phyloP scores from a whole-genome alignment of 768 basidiomycete genomes.

The Rickenella mellea region DNA sequence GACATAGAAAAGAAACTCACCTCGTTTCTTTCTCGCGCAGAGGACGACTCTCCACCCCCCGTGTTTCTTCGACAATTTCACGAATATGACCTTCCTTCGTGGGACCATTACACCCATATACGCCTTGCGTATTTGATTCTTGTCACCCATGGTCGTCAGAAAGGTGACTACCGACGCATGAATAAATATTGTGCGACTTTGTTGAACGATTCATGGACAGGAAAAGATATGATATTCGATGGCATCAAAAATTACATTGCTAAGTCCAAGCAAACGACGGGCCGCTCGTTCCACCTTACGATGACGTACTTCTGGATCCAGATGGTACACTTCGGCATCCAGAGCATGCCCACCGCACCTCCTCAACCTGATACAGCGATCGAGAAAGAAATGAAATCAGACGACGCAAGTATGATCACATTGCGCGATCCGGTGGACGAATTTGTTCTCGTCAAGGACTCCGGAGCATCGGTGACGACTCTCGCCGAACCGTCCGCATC shows the following conservation, averaged over 20 bases:
- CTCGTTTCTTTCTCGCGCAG: conserved; percentile 12
- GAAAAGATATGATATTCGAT: conserved; percentile 34
- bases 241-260: conserved; percentile 31
- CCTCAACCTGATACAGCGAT: not conserved
- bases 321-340: conserved; percentile 36
- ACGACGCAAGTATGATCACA: too few relatives aligned
- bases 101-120: conserved; percentile 42
- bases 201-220: conserved; percentile 13
- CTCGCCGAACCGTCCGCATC: too few relatives aligned
- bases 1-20: too few relatives aligned
- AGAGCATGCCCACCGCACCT: not conserved
- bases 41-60: conserved; percentile 18
- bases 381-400: too few relatives aligned
- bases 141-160: conserved; percentile 29
- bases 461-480: too few relatives aligned
- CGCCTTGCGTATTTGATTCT: conserved; percentile 33
- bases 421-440: too few relatives aligned
- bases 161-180: conserved; percentile 20
- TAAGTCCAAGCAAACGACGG: conserved; percentile 25
- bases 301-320: conserved; percentile 48
- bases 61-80: conserved; percentile 28
- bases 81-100: conserved; percentile 24
- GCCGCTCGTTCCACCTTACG: conserved; percentile 33
- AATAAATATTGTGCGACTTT: not conserved
- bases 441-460: too few relatives aligned